Evolutionary conservation across 441 rosid genomes (phyloP).

Genomic region (Populus hybrid): DNA sequence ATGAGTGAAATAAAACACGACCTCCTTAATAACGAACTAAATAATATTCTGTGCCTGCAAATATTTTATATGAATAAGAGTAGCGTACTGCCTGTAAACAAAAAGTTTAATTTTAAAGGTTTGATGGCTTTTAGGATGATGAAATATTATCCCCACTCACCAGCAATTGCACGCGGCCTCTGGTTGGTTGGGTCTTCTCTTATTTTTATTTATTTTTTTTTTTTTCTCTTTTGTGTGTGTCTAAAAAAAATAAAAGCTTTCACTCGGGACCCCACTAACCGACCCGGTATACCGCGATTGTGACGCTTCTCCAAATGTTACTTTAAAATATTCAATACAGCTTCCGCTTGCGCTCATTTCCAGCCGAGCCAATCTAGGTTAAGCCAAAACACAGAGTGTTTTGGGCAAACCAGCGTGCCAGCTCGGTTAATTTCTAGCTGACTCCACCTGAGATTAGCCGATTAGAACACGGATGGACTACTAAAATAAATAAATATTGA

Average conservation of each 20-base stretch:
- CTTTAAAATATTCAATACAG: background rate
- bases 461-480: too few species aligned
- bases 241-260: slow-evolving; percentile 19
- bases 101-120: too few species aligned
- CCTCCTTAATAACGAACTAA: too few species aligned
- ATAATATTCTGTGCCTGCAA: too few species aligned
- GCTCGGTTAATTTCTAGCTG: background rate
- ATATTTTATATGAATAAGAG: too few species aligned
- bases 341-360: background rate
- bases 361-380: background rate
- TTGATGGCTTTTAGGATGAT: slow-evolving; percentile 18
- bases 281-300: slow-evolving; percentile 32
- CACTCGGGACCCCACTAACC: slow-evolving; percentile 37
- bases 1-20: too few species aligned
- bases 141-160: slow-evolving; percentile 19
- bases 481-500: too few species aligned
- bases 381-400: too few species aligned
- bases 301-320: slow-evolving; percentile 46
- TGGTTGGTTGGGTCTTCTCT: slow-evolving; percentile 55
- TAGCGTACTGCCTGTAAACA: too few species aligned
- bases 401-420: background rate
- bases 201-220: too few species aligned
- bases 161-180: slow-evolving; percentile 49
- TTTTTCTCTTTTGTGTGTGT: background rate
- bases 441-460: background rate